These are phyloP conservation scores for Ogataea dorogensis DNA, from an alignment of 805 yeast species.

Conservation along the genomic window DNA sequence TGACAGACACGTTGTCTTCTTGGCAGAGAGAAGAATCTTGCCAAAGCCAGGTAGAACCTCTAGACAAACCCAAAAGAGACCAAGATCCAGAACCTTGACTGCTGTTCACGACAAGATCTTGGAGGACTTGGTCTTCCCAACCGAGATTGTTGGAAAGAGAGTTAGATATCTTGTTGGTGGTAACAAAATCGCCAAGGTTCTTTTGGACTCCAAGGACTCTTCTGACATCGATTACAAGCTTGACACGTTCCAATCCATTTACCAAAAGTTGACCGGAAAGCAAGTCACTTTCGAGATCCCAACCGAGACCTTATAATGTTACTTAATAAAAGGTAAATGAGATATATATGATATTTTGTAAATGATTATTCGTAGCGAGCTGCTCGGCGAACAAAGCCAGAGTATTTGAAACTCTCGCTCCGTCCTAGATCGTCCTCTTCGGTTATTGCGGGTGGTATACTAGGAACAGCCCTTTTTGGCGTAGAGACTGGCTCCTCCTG, in stretches of 20 bases:
- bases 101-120: slow-evolving; percentile 98
- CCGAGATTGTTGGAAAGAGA: slow-evolving; percentile 99
- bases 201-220: slow-evolving; percentile 97
- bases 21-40: slow-evolving; percentile 99
- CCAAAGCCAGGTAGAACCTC: slow-evolving; percentile 98
- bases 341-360: slow-evolving; percentile 7
- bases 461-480: not conserved
- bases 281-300: slow-evolving; percentile 98
- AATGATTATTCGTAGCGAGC: slow-evolving; percentile 13
- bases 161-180: slow-evolving; percentile 99
- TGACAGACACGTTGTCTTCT: slow-evolving; percentile 98
- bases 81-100: slow-evolving; percentile 98
- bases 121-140: slow-evolving; percentile 99
- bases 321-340: slow-evolving; percentile 11
- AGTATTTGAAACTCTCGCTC: slow-evolving; percentile 18
- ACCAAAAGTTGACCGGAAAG: slow-evolving; percentile 98
- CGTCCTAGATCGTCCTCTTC: slow-evolving; percentile 5
- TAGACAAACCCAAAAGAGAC: slow-evolving; percentile 96
- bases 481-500: not conserved
- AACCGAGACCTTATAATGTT: slow-evolving; percentile 44
- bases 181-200: slow-evolving; percentile 95
- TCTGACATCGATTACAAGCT: slow-evolving; percentile 96
- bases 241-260: slow-evolving; percentile 98
- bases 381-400: slow-evolving; percentile 20
- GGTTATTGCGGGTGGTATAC: not conserved